Base-by-base conservation (phyloP, 352 stramenopile genomes). In the Pythium grandisporangium region DNA sequence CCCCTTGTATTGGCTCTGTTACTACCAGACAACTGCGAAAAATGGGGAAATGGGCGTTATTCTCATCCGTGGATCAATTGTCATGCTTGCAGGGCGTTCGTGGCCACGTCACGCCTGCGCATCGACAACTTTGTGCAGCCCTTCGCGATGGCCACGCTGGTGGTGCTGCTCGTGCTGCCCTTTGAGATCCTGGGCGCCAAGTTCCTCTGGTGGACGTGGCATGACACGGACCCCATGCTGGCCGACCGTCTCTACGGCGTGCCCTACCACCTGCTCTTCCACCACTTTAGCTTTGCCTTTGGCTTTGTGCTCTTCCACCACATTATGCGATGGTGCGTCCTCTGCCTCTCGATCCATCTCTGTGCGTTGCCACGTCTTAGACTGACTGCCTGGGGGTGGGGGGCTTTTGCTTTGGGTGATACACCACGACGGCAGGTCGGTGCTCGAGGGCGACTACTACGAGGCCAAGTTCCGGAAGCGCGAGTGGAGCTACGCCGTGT, bases 201-300 rank as follows among this genome's bases (percentile, higher is more conserved):
- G 44, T 85, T 92, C 37, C 56, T 92, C 21, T 88, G 73, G 72
- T 92, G 79, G 79, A 92, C 79, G 38, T 88, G 69, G 62, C 79
- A 92, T 45, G 79, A 92, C 44, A 88, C 71, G 16, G 75, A 92
- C 21, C 75, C 75, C 21, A 55, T 84, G 30, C 51, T 92, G 12
- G 45, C 44, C 6, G 64, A 70, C 19, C 71, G 79, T 2, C 47
- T 85, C 16, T 73, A 85, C 43, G 71, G 70, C 25, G 64, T 89
- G 1, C 78, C 78, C 3, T 70, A 64, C 42, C 68, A 86, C 42
- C 54, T 63, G 26, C 53, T 92, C 6, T 80, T 84, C 47, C 67
- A 81, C 47, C 61, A 80, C 43, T 83, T 73, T 30, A 83, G 65
- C 52, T 84, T 85, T 17, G 56, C 61, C 1, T 72, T 83, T 42